These are phyloP conservation scores for Boletus rubroflammeus DNA, from an alignment of 768 basidiomycete genomes.

Conservation along the genomic window DNA sequence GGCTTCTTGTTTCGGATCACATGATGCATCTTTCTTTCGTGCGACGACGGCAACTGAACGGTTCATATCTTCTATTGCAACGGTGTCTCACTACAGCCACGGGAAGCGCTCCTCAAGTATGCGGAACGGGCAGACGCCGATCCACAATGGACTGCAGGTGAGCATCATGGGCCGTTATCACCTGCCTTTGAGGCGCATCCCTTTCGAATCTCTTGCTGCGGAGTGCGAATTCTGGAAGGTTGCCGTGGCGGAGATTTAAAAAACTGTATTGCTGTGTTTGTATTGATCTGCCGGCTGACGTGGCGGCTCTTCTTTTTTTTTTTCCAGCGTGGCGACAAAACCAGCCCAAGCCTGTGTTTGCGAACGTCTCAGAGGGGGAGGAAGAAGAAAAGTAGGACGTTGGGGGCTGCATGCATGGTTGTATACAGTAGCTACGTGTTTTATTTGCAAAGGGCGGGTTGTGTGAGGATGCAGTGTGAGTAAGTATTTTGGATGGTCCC, in stretches of 20 bases:
- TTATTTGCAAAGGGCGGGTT: slow-evolving; percentile 6
- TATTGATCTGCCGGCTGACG: slow-evolving; percentile 47
- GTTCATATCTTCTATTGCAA: slow-evolving; percentile 15
- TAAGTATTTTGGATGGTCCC: slow-evolving; percentile 52
- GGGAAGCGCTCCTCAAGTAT: slow-evolving; percentile 94
- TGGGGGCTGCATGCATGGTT: slow-evolving; percentile 16
- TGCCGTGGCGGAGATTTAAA: slow-evolving; percentile 32
- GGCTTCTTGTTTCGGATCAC: slow-evolving; percentile 12
- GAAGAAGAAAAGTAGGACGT: slow-evolving; percentile 53
- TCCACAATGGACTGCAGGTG: slow-evolving; percentile 83
- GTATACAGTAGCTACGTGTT: slow-evolving; percentile 6
- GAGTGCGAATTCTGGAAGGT: slow-evolving; percentile 25
- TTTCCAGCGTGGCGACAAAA: slow-evolving; percentile 81
- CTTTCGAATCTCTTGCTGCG: slow-evolving; percentile 21
- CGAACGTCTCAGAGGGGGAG: slow-evolving; percentile 51
- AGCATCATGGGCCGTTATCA: slow-evolving; percentile 32
- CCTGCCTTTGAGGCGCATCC: slow-evolving; percentile 11
- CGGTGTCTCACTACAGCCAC: slow-evolving; percentile 58
- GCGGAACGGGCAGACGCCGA: slow-evolving; percentile 73
- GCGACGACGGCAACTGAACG: slow-evolving; percentile 25
- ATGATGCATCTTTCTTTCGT: slow-evolving; percentile 13
- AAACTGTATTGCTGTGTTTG: slow-evolving; percentile 32
- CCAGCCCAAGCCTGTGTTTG: slow-evolving; percentile 86
- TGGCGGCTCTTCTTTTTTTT: slow-evolving; percentile 49
- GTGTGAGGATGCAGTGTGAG: slow-evolving; percentile 32